Base-by-base conservation (phyloP, 129 eudicot genomes). In the Helichrysum umbraculigerum region DNA sequence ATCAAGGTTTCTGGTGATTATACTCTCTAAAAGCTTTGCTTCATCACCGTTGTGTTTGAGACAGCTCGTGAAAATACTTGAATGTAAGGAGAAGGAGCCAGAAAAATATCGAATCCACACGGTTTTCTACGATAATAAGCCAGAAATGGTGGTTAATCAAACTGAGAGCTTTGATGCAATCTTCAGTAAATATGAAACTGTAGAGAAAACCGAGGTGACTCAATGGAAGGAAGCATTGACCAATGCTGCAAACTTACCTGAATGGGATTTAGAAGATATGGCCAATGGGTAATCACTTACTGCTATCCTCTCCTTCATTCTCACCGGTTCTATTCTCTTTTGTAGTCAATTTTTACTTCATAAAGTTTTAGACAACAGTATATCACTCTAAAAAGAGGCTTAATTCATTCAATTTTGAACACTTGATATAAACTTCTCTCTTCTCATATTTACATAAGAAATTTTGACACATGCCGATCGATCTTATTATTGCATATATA, bases 1-100 rank as follows among this genome's bases (percentile, higher is more conserved):
- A 64, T 84, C 88, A 60, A 67, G 80, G 72, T 76, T 77, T 60
- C 71, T 82, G 28, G 47, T 84, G 41, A 65, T 84, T n/a, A 69
- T 84, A 14, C 77, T 84, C 28, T 25, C 85, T 14, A 68, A 76
- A 32, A 66, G 69, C 78, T 84, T 57, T n/a, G 44, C 64, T 56
- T 75, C 84, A 4, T 76, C 85, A 7, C 39, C 74, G 3, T 76
- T 67, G 14, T 77, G 85, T 68, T 79, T 84, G 57, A 79, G 47
- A 54, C 71, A 84, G 59, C 80, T 84, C 29, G 65, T 72, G 44
- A 76, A 57, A 34, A 84, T 84, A 34, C 47, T 84, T 2, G 77
- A 81, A 41, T 64, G 78, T 79, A 76, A 68, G 80, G 81, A 73
- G 71, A 72, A 72, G 32, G 66, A 52, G 7, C 51, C 1, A 3